These are phyloP conservation scores for Abortiporus biennis DNA, from an alignment of 1,284 basidiomycete species.

Conservation along the genomic window DNA sequence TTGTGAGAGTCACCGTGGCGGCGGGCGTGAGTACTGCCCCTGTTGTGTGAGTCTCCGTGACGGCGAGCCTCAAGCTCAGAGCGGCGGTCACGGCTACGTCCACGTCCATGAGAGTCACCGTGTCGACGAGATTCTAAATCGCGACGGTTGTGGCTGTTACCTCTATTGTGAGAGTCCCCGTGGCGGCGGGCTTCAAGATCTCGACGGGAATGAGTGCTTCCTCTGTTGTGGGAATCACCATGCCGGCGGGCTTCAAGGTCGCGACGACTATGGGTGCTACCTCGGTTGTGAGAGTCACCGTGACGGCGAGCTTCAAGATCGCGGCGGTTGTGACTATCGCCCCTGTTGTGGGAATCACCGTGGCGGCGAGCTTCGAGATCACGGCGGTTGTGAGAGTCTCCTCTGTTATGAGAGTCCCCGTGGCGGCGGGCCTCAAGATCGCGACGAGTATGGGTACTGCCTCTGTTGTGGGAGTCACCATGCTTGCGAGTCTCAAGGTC, in stretches of 20 bases:
- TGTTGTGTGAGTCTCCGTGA: conserved; percentile 11
- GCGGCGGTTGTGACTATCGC: too few species aligned
- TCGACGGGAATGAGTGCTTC: too few species aligned
- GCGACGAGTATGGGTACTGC: conserved; percentile 6
- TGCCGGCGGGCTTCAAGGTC: too few species aligned
- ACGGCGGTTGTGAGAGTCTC: conserved; percentile 12
- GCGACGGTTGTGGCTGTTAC: too few species aligned
- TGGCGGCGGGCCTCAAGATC: conserved; percentile 9
- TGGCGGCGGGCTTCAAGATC: too few species aligned
- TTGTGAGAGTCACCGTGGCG: conserved; percentile 11
- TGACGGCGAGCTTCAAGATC: conserved; percentile 1
- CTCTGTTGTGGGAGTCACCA: conserved; percentile 2
- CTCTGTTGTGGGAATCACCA: too few species aligned
- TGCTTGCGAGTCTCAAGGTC: background rate
- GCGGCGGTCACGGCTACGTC: too few species aligned
- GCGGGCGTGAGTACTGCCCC: conserved; percentile 6
- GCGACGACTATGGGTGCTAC: background rate
- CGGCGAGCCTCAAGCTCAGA: conserved; percentile 1
- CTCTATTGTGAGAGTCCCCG: too few species aligned
- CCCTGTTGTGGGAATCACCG: too few species aligned
- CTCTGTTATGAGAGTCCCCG: conserved; percentile 10
- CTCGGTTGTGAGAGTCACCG: conserved; percentile 1
- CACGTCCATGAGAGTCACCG: too few species aligned
- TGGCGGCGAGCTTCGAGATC: too few species aligned
- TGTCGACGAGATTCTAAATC: too few species aligned